Percentiles rank a stretch among this genome's conserved stretches.
phyloP scores from a whole-genome alignment of 2,329 filamentous ascomycete genomes.

The Podosphaera leucotricha region DNA sequence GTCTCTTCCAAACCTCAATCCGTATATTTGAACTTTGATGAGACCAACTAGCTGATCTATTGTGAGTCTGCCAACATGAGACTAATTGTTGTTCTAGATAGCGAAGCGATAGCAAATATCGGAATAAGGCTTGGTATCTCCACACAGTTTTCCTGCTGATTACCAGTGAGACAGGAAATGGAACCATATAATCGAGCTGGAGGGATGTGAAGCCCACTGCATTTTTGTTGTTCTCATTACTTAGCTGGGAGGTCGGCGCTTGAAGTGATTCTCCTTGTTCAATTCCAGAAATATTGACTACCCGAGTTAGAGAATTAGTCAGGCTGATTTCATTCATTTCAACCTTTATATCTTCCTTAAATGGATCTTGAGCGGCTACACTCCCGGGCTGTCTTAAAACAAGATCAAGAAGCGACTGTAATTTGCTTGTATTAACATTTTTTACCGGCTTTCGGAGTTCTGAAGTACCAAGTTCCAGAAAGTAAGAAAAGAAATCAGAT shows the following conservation, averaged over 20 bases:
- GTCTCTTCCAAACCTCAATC: slow-evolving; percentile 78
- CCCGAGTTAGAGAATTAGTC: slow-evolving; percentile 81
- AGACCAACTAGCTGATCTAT: slow-evolving; percentile 57
- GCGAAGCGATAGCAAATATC: slow-evolving; percentile 72
- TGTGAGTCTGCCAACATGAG: slow-evolving; percentile 76
- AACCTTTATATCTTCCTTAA: slow-evolving; percentile 96
- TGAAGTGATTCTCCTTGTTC: slow-evolving; percentile 71
- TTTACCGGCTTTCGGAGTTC: slow-evolving; percentile 80
- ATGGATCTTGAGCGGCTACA: slow-evolving; percentile 79
- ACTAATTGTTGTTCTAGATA: slow-evolving; percentile 76
- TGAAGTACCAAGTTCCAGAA: slow-evolving; percentile 72
- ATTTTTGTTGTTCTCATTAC: slow-evolving; percentile 59
- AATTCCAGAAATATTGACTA: slow-evolving; percentile 89
- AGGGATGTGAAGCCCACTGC: slow-evolving; percentile 80
- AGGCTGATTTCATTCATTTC: slow-evolving; percentile 89
- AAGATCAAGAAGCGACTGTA: slow-evolving; percentile 87
- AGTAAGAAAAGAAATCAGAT: slow-evolving; percentile 96
- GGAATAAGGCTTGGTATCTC: slow-evolving; percentile 86
- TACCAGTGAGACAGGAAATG: slow-evolving; percentile 85
- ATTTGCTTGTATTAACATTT: slow-evolving; percentile 71
- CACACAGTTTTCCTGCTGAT: slow-evolving; percentile 94
- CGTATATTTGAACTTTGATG: slow-evolving; percentile 49
- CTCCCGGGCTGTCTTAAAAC: slow-evolving; percentile 91
- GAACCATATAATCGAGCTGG: slow-evolving; percentile 81
- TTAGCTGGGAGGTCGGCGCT: slow-evolving; percentile 39